Evolutionary conservation across 2,329 filamentous ascomycete genomes (phyloP), one percentile per base, ranked within the genome.

Genomic region (Penicillium sp.): DNA sequence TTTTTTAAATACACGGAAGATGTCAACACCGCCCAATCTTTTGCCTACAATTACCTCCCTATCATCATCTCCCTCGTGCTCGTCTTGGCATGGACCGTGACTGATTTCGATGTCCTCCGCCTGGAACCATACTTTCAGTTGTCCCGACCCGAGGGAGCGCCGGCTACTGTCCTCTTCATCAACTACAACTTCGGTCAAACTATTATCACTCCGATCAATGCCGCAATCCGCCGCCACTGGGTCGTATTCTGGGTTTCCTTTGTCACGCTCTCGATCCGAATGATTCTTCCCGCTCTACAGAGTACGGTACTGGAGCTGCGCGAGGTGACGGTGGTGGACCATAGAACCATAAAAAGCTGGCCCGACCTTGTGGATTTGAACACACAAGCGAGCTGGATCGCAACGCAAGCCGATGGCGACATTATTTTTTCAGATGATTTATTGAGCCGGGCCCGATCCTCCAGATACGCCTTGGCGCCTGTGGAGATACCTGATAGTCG

Each of bases 71-170:
- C 79, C 13, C 72, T 81, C 18, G 67, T 75, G 7, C 78, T 80
- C 31, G 74, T 78, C 39, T 75, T 78, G 20, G 61, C 78, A 2
- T 81, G 78, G 78, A 76, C 78, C 45, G 76, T 80, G 54, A 72
- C 77, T 13, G 78, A 81, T 53, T 81, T 77, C 50, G 78, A 81
- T 57, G 77, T 80, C 20, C 75, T 80, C 50, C 77, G 78, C 6
- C 64, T 81, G 18, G 78, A 81, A 46, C 78, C 78, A 2, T 81
- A 76, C 57, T 81, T 80, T 46, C 78, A 74, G 50, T 53, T 74
- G 32, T 71, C 72, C 5, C 61, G 63, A 14, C 68, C 70, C 8
- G 61, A 67, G 11, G 72, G 72, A 1, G 68, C 69, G 18, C 68
- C 70, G 4, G 72, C 72, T 24, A 63, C 61, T 1, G 65, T 70